A percentile compares a stretch with the other conserved stretches of the same genome.
Evolutionary conservation across 2,329 filamentous ascomycete species (phyloP).

Genomic region (Diplodia mutila): DNA sequence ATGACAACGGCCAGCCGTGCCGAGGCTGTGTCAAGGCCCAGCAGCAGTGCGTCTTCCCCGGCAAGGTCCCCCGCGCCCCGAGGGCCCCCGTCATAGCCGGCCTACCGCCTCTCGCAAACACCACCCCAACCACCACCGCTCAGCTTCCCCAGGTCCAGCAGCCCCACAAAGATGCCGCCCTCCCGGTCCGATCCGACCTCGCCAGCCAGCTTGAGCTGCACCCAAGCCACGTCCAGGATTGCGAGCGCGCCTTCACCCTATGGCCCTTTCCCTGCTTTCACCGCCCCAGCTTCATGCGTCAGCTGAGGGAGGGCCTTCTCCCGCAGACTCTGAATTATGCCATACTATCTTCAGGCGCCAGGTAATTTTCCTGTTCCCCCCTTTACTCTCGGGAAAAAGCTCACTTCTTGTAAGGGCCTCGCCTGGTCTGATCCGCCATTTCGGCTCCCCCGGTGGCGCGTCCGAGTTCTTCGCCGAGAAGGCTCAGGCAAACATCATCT

Average conservation of each 20-base stretch:
- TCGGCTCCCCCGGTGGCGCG: conserved; percentile 13
- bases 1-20: conserved; percentile 25
- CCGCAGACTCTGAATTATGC: conserved; percentile 19
- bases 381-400: background rate
- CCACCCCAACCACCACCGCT: background rate
- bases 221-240: conserved; percentile 20
- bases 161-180: background rate
- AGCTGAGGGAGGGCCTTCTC: conserved; percentile 18
- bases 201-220: conserved; percentile 16
- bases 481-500: conserved; percentile 11
- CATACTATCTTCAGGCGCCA: conserved; percentile 11
- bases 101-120: conserved; percentile 12
- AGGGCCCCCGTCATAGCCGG: conserved; percentile 11
- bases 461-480: conserved; percentile 23
- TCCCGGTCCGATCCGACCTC: conserved; percentile 5
- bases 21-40: conserved; percentile 22
- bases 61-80: conserved; percentile 16
- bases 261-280: conserved; percentile 25
- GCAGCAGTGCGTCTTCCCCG: conserved; percentile 23
- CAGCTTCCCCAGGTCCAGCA: background rate
- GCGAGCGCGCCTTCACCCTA: conserved; percentile 13
- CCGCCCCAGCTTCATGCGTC: conserved; percentile 18
- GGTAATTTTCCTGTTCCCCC: background rate
- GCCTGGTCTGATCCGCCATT: conserved; percentile 18
- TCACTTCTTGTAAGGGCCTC: conserved; percentile 4